phyloP scores from a whole-genome alignment of 225 moss, liverwort and hornwort genomes.

The Lunularia cruciata region DNA sequence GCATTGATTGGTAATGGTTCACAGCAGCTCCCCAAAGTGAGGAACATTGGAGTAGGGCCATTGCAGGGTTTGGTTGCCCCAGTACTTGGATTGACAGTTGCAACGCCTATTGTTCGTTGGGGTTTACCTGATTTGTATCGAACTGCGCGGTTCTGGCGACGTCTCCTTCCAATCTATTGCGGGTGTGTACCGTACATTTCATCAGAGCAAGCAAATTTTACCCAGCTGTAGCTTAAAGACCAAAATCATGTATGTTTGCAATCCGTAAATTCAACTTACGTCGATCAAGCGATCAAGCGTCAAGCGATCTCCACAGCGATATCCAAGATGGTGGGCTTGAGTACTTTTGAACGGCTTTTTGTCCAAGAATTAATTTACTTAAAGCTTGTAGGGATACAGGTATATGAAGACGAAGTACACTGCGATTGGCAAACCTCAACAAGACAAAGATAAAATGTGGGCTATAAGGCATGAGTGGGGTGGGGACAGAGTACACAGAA shows the following conservation, averaged over 20 bases:
- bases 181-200: constrained; percentile 44
- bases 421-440: constrained; percentile 55
- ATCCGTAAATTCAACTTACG: background rate
- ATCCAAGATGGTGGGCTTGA: too few relatives aligned
- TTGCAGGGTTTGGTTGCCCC: constrained; percentile 63
- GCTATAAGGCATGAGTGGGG: constrained; percentile 96
- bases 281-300: too few relatives aligned
- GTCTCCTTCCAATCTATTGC: constrained; percentile 88
- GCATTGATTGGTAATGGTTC: background rate
- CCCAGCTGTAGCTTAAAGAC: background rate
- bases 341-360: background rate
- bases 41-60: constrained; percentile 17
- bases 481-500: constrained; percentile 92
- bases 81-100: constrained; percentile 67
- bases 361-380: constrained; percentile 58
- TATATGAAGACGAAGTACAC: constrained; percentile 94
- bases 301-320: too few relatives aligned
- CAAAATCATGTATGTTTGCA: background rate
- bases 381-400: constrained; percentile 63
- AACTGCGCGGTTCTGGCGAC: constrained; percentile 85
- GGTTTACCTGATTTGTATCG: constrained; percentile 85
- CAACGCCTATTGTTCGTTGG: constrained; percentile 76
- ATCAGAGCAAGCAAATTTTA: background rate
- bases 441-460: constrained; percentile 69
- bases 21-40: constrained; percentile 33